Evolutionary conservation across 2,329 filamentous ascomycete genomes (phyloP).

Genomic region (Setomelanomma holmii): DNA sequence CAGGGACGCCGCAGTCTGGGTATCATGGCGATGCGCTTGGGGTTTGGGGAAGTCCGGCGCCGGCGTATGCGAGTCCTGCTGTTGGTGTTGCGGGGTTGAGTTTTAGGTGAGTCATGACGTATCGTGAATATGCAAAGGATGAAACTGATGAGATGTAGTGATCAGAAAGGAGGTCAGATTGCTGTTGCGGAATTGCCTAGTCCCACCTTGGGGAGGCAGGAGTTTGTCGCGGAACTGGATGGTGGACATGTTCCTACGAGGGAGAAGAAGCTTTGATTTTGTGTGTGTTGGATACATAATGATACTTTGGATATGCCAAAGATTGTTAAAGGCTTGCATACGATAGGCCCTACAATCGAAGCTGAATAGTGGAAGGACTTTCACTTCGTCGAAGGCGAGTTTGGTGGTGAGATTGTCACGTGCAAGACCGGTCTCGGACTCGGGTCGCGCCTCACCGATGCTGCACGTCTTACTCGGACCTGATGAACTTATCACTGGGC

Average conservation of each 20-base stretch:
- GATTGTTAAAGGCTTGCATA: no score
- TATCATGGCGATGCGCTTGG: not conserved
- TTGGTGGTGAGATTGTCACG: no score
- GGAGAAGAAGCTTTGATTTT: slow-evolving; percentile 10
- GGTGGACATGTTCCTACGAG: slow-evolving; percentile 13
- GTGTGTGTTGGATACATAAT: not conserved
- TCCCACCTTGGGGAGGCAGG: slow-evolving; percentile 27
- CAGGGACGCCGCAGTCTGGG: not conserved
- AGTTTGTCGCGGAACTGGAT: slow-evolving; percentile 35
- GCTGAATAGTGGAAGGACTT: no score
- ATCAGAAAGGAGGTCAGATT: slow-evolving; percentile 4
- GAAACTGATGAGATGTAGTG: not conserved
- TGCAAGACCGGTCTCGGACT: not conserved
- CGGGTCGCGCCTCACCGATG: not conserved
- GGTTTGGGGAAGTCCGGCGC: not conserved
- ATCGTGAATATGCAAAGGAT: not conserved
- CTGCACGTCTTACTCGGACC: no score
- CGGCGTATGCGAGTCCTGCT: slow-evolving; percentile 1
- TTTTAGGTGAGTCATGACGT: not conserved
- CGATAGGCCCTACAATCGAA: no score
- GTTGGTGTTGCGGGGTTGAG: not conserved
- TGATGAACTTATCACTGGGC: no score
- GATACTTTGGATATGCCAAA: not conserved
- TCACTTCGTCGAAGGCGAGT: no score
- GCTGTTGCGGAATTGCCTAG: slow-evolving; percentile 30